These are phyloP conservation scores for Metroxylon sagu DNA, from an alignment of 176 grass and related monocot species.

Conservation along the genomic window DNA sequence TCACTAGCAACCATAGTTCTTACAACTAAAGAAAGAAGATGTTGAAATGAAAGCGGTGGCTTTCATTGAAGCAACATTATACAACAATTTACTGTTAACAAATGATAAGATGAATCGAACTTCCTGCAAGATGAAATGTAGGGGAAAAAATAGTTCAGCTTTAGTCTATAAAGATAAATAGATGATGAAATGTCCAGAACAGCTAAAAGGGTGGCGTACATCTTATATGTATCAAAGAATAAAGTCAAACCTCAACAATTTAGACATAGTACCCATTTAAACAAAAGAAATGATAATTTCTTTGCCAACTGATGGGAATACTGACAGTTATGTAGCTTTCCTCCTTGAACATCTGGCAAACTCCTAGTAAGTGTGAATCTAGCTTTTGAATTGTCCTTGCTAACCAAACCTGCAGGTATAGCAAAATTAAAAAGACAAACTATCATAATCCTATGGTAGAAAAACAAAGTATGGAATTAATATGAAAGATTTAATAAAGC, in stretches of 20 bases:
- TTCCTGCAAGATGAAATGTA: no score
- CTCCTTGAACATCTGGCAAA: constrained; percentile 83
- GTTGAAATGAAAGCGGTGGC: no score
- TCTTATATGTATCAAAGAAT: neutral
- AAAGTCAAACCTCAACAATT: constrained; percentile 2
- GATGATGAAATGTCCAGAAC: no score
- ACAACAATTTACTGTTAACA: no score
- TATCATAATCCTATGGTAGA: constrained; percentile 6
- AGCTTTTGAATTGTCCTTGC: constrained; percentile 78
- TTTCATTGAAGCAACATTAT: no score
- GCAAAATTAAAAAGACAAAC: constrained; percentile 23
- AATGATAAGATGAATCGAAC: no score
- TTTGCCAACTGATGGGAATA: constrained; percentile 25
- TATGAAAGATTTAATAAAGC: constrained; percentile 1
- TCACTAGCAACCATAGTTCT: no score
- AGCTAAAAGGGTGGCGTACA: no score
- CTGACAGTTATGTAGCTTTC: constrained; percentile 91
- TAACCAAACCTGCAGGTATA: constrained; percentile 66
- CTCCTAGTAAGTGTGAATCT: constrained; percentile 70
- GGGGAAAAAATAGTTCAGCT: no score
- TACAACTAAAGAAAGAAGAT: no score
- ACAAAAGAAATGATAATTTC: constrained; percentile 9
- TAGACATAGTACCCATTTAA: neutral
- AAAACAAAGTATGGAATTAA: constrained; percentile 14
- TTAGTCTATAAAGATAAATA: no score